Evolutionary conservation across 306 rosid genomes (phyloP).

Genomic region (Oemleria cerasiformis): DNA sequence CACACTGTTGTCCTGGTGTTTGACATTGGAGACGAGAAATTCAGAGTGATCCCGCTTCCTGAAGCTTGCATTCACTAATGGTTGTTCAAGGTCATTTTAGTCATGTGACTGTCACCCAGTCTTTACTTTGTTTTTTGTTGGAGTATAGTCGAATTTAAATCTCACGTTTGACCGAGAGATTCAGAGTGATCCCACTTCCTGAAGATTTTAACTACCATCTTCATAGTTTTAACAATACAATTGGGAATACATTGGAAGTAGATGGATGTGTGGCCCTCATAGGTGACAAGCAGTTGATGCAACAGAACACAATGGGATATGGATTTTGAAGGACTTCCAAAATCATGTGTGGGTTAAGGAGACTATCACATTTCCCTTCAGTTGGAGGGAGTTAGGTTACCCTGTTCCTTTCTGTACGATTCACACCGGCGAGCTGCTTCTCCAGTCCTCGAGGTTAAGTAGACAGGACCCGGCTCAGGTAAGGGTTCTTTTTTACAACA

Average conservation of each 20-base stretch:
- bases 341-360: conserved; percentile 5
- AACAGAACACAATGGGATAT: neutral
- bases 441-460: neutral
- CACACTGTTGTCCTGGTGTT: neutral
- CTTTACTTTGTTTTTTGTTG: too few species aligned
- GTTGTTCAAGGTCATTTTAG: too few species aligned
- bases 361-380: neutral
- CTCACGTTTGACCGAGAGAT: conserved; percentile 4
- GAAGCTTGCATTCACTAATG: too few species aligned
- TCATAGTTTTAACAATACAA: too few species aligned
- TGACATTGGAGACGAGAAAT: conserved; percentile 1
- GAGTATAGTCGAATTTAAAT: too few species aligned
- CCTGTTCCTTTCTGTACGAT: neutral
- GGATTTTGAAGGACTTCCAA: conserved; percentile 10
- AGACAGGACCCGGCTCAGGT: neutral
- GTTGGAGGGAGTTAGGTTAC: neutral
- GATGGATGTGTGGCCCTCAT: neutral
- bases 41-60: neutral
- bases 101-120: too few species aligned
- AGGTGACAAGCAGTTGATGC: neutral
- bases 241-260: neutral
- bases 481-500: neutral
- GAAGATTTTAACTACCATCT: neutral
- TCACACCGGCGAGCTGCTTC: neutral
- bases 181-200: neutral